These are phyloP conservation scores for Lentinula sp. DNA, from an alignment of 768 basidiomycete genomes.

Conservation along the genomic window DNA sequence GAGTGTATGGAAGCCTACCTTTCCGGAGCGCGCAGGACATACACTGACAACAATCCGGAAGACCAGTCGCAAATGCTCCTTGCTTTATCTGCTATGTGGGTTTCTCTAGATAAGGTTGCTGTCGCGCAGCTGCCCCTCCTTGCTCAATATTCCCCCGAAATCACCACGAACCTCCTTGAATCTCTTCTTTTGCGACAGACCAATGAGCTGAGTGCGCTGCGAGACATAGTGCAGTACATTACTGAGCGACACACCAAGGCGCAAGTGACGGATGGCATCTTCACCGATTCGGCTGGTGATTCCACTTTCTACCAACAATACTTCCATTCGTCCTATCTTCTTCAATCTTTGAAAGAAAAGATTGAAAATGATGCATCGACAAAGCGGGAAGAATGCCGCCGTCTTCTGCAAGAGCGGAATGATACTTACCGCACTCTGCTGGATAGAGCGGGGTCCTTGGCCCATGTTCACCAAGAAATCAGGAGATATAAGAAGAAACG, in stretches of 20 bases:
- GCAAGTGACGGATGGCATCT: conserved; percentile 23
- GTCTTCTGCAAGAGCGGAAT: background rate
- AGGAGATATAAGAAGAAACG: too few relatives aligned
- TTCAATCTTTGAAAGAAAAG: conserved; percentile 14
- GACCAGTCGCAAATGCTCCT: conserved; percentile 37
- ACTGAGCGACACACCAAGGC: background rate
- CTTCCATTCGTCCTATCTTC: conserved; percentile 16
- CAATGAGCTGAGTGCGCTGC: conserved; percentile 20
- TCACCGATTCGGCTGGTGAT: conserved; percentile 13
- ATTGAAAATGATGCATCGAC: conserved; percentile 21
- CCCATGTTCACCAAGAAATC: background rate
- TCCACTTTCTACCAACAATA: conserved; percentile 29
- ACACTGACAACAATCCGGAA: conserved; percentile 27
- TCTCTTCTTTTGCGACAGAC: conserved; percentile 31
- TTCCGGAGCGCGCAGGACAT: conserved; percentile 17
- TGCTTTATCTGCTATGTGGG: conserved; percentile 42
- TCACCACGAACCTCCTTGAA: conserved; percentile 31
- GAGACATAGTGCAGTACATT: conserved; percentile 23
- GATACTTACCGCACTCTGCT: background rate
- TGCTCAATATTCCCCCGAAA: conserved; percentile 37
- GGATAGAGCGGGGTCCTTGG: background rate
- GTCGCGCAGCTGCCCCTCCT: conserved; percentile 31
- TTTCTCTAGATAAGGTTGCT: conserved; percentile 34
- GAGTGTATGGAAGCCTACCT: conserved; percentile 20
- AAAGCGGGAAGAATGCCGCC: conserved; percentile 9